Evolutionary conservation across 2,329 filamentous ascomycete genomes (phyloP).

Genomic region (Sporothrix euskadiensis): DNA sequence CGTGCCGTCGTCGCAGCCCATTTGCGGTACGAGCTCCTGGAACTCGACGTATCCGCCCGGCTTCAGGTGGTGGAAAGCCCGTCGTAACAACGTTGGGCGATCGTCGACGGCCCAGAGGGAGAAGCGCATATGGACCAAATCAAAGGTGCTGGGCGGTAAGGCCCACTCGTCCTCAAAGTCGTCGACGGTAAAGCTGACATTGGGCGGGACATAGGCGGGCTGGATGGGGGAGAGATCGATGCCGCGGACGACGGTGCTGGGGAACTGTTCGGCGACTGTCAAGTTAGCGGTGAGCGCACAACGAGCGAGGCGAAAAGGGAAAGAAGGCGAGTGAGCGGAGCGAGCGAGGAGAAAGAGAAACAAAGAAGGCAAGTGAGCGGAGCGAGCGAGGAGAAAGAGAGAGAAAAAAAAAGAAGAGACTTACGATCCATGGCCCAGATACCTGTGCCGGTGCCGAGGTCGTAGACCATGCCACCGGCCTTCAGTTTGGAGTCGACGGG

Average conservation of each 20-base stretch:
- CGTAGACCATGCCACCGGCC: slow-evolving; percentile 47
- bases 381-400: background rate
- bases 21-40: slow-evolving; percentile 48
- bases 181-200: slow-evolving; percentile 54
- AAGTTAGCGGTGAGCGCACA: background rate
- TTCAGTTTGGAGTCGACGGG: slow-evolving; percentile 45
- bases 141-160: slow-evolving; percentile 48
- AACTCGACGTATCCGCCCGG: slow-evolving; percentile 55
- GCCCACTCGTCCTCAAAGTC: slow-evolving; percentile 56
- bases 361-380: background rate
- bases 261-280: slow-evolving; percentile 51
- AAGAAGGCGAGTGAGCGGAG: background rate
- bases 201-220: slow-evolving; percentile 52
- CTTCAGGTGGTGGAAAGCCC: slow-evolving; percentile 50
- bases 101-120: slow-evolving; percentile 49
- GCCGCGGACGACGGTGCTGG: slow-evolving; percentile 48
- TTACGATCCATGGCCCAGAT: slow-evolving; percentile 50
- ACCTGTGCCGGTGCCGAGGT: slow-evolving; percentile 54
- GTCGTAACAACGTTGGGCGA: slow-evolving; percentile 44
- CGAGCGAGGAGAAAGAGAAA: background rate
- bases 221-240: slow-evolving; percentile 56
- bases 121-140: slow-evolving; percentile 53
- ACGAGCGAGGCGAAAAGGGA: background rate
- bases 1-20: slow-evolving; percentile 48
- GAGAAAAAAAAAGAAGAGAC: background rate